phyloP scores from a whole-genome alignment of 495 filamentous ascomycete genomes.

The Xylaria castorea region DNA sequence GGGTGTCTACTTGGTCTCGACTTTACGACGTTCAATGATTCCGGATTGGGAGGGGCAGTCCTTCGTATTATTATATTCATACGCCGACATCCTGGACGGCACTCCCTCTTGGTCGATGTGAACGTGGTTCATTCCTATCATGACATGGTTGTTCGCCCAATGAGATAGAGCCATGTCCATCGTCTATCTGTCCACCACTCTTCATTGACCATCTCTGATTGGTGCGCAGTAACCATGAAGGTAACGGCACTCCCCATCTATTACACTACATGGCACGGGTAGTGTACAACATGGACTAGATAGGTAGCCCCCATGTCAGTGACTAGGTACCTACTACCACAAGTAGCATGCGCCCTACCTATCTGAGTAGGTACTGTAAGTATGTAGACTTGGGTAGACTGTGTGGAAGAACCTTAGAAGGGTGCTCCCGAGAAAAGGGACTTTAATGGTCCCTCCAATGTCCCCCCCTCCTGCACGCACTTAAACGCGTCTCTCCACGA shows the following conservation, averaged over 20 bases:
- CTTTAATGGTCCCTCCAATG: neutral
- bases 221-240: slow-evolving; percentile 16
- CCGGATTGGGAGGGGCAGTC: slow-evolving; percentile 3
- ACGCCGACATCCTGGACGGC: neutral
- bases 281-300: neutral
- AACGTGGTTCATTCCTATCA: slow-evolving; percentile 25
- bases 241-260: neutral
- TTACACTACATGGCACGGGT: neutral
- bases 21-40: slow-evolving; percentile 1
- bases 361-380: neutral
- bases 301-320: slow-evolving; percentile 10
- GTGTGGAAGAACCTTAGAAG: neutral
- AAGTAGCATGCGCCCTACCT: neutral
- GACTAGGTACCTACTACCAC: neutral
- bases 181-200: neutral
- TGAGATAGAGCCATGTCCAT: neutral
- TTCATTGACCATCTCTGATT: slow-evolving; percentile 4
- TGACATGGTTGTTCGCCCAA: slow-evolving; percentile 7
- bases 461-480: slow-evolving; percentile 25
- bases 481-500: slow-evolving; percentile 29
- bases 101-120: slow-evolving; percentile 8
- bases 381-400: neutral
- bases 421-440: neutral
- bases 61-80: slow-evolving; percentile 9
- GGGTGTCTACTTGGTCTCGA: neutral